Percentiles rank a stretch among this genome's conserved stretches.
phyloP scores from a whole-genome alignment of 164 flowering plant species.

The Macadamia tetraphylla region DNA sequence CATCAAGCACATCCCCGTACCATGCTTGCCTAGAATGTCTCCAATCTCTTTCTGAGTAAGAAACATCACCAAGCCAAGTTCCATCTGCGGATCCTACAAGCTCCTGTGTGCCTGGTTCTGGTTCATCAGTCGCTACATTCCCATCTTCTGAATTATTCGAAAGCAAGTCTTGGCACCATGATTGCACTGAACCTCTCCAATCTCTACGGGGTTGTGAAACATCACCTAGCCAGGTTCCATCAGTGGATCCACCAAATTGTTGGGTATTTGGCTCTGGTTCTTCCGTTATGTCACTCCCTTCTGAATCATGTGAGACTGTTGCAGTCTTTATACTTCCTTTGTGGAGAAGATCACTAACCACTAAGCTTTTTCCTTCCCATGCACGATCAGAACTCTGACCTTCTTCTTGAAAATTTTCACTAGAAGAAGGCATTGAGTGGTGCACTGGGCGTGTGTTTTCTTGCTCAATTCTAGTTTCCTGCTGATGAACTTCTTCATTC shows the following conservation, averaged over 20 bases:
- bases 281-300: too few relatives aligned
- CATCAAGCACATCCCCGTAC: conserved; percentile 35
- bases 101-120: conserved; percentile 10
- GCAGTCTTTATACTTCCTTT: conserved; percentile 17
- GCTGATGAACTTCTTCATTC: conserved; percentile 9
- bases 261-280: conserved; percentile 11
- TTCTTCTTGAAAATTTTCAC: conserved; percentile 21
- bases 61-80: conserved; percentile 17
- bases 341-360: conserved; percentile 14
- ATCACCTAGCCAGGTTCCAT: conserved; percentile 15
- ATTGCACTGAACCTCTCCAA: conserved; percentile 55
- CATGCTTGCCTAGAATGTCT: conserved; percentile 48
- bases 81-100: conserved; percentile 12
- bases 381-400: conserved; percentile 11
- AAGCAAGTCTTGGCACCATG: conserved; percentile 50
- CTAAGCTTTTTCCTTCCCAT: conserved; percentile 11
- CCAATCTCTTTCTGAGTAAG: conserved; percentile 35
- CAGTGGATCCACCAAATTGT: conserved; percentile 12
- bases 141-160: conserved; percentile 36
- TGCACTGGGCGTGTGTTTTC: conserved; percentile 6
- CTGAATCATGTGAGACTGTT: not conserved
- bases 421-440: conserved; percentile 11
- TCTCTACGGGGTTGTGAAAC: conserved; percentile 20
- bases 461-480: conserved; percentile 13
- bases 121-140: conserved; percentile 23